Evolutionary conservation across 805 yeast species (phyloP).

Genomic region (Kodamaea laetipori): DNA sequence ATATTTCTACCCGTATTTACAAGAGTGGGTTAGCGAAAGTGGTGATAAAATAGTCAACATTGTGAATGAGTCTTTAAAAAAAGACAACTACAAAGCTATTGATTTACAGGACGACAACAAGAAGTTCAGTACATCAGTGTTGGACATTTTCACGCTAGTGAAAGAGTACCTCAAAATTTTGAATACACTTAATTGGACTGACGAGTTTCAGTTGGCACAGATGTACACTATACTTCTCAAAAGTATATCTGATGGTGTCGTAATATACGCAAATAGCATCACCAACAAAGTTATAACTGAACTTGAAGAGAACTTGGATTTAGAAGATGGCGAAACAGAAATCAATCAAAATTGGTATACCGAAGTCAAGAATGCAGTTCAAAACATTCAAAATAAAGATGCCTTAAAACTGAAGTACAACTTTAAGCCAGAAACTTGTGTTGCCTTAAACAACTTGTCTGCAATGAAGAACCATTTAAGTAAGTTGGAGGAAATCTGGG

Average conservation of each 20-base stretch:
- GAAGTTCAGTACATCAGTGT: conserved; percentile 59
- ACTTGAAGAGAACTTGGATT: conserved; percentile 31
- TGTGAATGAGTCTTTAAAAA: conserved; percentile 56
- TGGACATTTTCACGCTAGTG: conserved; percentile 66
- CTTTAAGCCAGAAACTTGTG: conserved; percentile 63
- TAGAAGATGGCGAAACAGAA: conserved; percentile 15
- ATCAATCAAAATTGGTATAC: conserved; percentile 45
- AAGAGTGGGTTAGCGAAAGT: conserved; percentile 46
- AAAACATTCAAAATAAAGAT: conserved; percentile 37
- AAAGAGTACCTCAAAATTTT: conserved; percentile 59
- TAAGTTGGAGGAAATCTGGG: conserved; percentile 54
- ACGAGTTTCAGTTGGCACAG: conserved; percentile 61
- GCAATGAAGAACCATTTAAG: conserved; percentile 50
- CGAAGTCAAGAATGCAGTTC: conserved; percentile 54
- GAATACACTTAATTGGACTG: conserved; percentile 62
- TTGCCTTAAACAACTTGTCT: conserved; percentile 66
- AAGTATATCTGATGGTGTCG: conserved; percentile 61
- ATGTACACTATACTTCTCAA: conserved; percentile 61
- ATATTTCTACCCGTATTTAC: conserved; percentile 46
- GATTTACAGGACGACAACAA: conserved; percentile 42
- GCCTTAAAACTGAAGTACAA: conserved; percentile 51
- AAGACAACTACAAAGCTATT: conserved; percentile 59
- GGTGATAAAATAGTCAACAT: conserved; percentile 47
- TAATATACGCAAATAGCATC: conserved; percentile 47
- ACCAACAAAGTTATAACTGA: conserved; percentile 43